Evolutionary conservation across 768 basidiomycete genomes (phyloP), one percentile per base, ranked within the genome.

Genomic region (Daedaleopsis nitida): DNA sequence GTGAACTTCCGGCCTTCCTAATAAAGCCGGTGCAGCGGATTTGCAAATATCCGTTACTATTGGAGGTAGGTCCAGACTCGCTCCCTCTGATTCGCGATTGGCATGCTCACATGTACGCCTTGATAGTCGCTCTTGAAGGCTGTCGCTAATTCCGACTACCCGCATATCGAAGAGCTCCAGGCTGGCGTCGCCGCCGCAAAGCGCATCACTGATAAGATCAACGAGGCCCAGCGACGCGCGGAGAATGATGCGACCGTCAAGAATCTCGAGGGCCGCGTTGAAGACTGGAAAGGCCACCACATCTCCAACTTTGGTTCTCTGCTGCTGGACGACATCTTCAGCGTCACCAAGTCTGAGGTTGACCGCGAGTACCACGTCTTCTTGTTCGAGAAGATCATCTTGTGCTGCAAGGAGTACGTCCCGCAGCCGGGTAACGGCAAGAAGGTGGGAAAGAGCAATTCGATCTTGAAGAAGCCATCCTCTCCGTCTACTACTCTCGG

Each of bases 241-340:
- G 92, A 98, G 77, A 98, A 99, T 68, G 80, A 88, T 45, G 89
- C 88, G 68, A 97, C 94, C 5, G 94, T 97, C 58, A 86, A 90
- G 74, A 91, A 89, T 67, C 84, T 99, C 9, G 82, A 88, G 63
- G 78, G 80, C 32, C 88, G 97, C 48, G 94, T 99, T 50, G 94
- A 96, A 65, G 97, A 99, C 73, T 99, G 97, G 97, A 98, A 98
- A 74, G 96, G 96, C 12, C 97, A 99, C 74, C 92, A 96, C 67
- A 82, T 98, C 42, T 87, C 87, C 67, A 92, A 94, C 73, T 98
- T 99, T 65, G 97, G 97, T 62, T 87, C 92, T 66, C 89, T 99
- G 56, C 82, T 96, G 37, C 84, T 98, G 34, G 96, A 98, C 72
- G 97, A 98, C 72, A 84, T 94, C 58, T 98, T 98, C 74, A 86